Percentiles rank a stretch among this genome's conserved stretches.
phyloP scores from a whole-genome alignment of 2,329 filamentous ascomycete species.

The Emmonsiellopsis sp. region DNA sequence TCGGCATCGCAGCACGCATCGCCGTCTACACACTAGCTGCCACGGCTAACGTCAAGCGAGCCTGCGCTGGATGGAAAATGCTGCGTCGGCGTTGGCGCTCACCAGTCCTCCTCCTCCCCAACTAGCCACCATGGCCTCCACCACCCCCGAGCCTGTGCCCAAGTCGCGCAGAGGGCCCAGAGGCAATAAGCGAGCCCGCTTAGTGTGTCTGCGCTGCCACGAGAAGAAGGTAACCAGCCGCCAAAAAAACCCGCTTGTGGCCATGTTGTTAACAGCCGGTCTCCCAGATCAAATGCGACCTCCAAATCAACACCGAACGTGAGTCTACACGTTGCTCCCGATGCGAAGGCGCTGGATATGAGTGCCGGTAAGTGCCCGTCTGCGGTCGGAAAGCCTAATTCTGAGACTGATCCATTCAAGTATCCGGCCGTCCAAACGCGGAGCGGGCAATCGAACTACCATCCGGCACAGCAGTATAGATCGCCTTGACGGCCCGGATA shows the following conservation, averaged over 20 bases:
- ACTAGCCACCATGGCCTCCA: background rate
- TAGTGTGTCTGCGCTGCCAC: conserved; percentile 3
- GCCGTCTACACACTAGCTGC: background rate
- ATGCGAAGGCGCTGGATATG: conserved; percentile 3
- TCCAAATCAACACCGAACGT: conserved; percentile 2
- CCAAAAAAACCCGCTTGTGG: background rate
- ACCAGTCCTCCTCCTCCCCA: background rate
- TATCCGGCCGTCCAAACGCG: conserved; percentile 4
- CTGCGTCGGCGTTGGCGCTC: conserved; percentile 1
- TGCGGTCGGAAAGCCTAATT: background rate
- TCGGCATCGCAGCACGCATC: background rate
- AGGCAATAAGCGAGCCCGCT: conserved; percentile 5
- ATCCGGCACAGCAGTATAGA: background rate
- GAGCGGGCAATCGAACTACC: conserved; percentile 1
- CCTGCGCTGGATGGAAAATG: background rate
- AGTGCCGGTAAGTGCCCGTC: conserved; percentile 4
- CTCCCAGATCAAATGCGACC: conserved; percentile 6
- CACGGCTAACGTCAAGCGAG: conserved; percentile 1
- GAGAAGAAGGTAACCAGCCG: conserved; percentile 3
- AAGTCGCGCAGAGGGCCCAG: background rate
- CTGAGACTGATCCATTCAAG: background rate
- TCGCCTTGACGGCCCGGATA: background rate
- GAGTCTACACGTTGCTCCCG: conserved; percentile 1
- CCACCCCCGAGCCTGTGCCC: background rate
- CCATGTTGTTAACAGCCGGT: background rate